Percentiles rank a stretch among this genome's conserved stretches.
These are phyloP conservation scores for Buddleja alternifolia DNA, from an alignment of 257 asterid genomes.

Conservation along the genomic window DNA sequence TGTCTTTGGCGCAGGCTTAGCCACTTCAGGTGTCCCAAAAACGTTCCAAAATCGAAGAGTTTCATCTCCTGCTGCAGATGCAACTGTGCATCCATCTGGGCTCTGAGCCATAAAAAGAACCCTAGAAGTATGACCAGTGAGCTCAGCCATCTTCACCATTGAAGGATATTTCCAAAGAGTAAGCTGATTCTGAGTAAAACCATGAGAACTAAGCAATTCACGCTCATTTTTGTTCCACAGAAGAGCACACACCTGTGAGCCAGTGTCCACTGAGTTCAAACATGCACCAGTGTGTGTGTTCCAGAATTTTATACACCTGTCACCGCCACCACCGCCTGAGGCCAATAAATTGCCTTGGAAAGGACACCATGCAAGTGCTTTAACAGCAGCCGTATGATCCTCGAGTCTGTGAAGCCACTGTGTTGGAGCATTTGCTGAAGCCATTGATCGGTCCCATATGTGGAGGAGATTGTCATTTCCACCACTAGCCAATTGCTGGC, in stretches of 20 bases:
- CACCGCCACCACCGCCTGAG: constrained; percentile 91
- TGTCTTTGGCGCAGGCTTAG: constrained; percentile 75
- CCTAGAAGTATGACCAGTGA: constrained; percentile 90
- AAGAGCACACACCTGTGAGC: constrained; percentile 93
- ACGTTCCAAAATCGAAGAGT: constrained; percentile 92
- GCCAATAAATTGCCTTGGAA: constrained; percentile 86
- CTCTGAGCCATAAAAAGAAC: constrained; percentile 96
- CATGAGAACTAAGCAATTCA: constrained; percentile 88
- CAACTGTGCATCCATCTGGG: constrained; percentile 93
- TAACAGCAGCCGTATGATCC: constrained; percentile 92
- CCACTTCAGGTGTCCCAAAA: constrained; percentile 85
- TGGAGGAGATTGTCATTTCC: constrained; percentile 92
- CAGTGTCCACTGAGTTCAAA: constrained; percentile 88
- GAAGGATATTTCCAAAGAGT: constrained; percentile 97
- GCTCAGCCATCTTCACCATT: constrained; percentile 90
- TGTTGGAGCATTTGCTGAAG: constrained; percentile 64
- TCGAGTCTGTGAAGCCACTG: constrained; percentile 91
- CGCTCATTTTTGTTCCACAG: constrained; percentile 93
- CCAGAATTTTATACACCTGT: constrained; percentile 84
- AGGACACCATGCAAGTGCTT: constrained; percentile 98
- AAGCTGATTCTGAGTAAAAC: constrained; percentile 92
- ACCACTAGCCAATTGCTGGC: constrained; percentile 92
- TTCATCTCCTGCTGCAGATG: constrained; percentile 97
- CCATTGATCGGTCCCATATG: constrained; percentile 84
- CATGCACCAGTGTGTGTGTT: constrained; percentile 95